phyloP scores from a whole-genome alignment of 1,139 yeast species.

The Yamadazyma atlantica region DNA sequence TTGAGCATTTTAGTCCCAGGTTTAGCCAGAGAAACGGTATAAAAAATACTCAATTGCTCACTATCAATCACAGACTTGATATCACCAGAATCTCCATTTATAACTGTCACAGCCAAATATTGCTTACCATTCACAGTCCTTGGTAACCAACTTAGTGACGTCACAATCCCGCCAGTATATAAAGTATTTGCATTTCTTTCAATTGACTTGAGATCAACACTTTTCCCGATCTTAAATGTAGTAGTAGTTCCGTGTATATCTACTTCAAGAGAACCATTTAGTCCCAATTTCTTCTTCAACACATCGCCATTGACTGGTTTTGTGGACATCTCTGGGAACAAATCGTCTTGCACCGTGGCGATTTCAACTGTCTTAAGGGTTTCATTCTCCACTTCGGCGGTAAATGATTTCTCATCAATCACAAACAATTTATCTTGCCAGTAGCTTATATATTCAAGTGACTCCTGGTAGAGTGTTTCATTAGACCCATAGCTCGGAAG shows the following conservation, averaged over 20 bases:
- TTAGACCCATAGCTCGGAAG: slow-evolving; percentile 36
- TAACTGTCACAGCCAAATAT: slow-evolving; percentile 53
- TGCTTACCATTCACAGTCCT: slow-evolving; percentile 19
- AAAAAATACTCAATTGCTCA: slow-evolving; percentile 36
- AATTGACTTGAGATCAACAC: slow-evolving; percentile 7
- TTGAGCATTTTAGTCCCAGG: slow-evolving; percentile 15
- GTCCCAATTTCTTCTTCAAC: neutral
- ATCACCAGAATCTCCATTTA: slow-evolving; percentile 25
- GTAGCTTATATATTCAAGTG: slow-evolving; percentile 26
- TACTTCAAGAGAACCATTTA: neutral
- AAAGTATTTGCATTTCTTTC: slow-evolving; percentile 45
- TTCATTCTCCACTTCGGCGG: slow-evolving; percentile 4
- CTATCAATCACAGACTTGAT: slow-evolving; percentile 23
- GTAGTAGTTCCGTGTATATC: neutral
- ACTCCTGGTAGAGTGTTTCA: slow-evolving; percentile 24
- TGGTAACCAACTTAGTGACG: slow-evolving; percentile 59
- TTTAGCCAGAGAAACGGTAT: slow-evolving; percentile 9
- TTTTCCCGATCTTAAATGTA: slow-evolving; percentile 2
- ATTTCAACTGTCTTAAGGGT: neutral
- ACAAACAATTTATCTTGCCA: slow-evolving; percentile 39
- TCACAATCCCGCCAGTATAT: slow-evolving; percentile 56
- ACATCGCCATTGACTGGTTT: neutral
- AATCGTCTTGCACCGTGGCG: neutral
- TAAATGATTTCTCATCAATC: slow-evolving; percentile 26
- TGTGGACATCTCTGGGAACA: neutral